Base-by-base conservation (phyloP, 352 stramenopile species). In the Pythium vanterpoolii region DNA sequence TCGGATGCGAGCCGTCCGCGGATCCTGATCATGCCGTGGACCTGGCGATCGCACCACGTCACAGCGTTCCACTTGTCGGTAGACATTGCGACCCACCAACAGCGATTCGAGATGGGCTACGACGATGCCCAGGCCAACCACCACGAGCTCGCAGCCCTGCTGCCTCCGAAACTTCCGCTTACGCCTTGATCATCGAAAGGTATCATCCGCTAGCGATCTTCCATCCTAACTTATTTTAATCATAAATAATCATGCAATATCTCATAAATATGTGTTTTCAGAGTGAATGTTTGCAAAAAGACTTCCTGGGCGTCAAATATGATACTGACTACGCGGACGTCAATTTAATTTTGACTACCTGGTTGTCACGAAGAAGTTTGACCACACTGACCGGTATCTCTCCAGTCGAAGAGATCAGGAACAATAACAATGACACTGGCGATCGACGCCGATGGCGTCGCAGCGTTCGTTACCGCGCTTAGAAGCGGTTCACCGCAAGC, bases 11-110 rank as follows among this genome's bases (percentile, higher is more conserved):
- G 45, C 46, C 62, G 55, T 57, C 45, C 70, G 53, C 66, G 70
- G 18, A 67, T 88, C 46, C 66, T 89, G 30, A 72, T 89, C 19
- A 81, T 76, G 50, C 79, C 79, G 18, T 89, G 76, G 75, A 84
- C 69, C 47, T 89, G 77, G 77, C 75, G 77, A 42, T 74, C 72
- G 14, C 77, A 83, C 34, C 62, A 73, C 44, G 27, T 87, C 10
- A 60, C 62, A 9, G 53, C 77, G 21, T 89, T 81, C 60, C 79
- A 89, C 62, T 64, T 89, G 44, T 80, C 75, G 19, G 75, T 87
- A 8, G 64, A 86, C 50, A 45, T 87, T 14, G 59, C 30, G 16
- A 76, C 59, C 38, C 79, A 87, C 59, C 69, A 87, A 51, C 52
- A 74, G 30, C 72, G 68, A 45, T 89, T 87, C 49, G 75, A 83